These are phyloP conservation scores for Kingdonia uniflora DNA, from an alignment of 164 flowering plant genomes.

Conservation along the genomic window DNA sequence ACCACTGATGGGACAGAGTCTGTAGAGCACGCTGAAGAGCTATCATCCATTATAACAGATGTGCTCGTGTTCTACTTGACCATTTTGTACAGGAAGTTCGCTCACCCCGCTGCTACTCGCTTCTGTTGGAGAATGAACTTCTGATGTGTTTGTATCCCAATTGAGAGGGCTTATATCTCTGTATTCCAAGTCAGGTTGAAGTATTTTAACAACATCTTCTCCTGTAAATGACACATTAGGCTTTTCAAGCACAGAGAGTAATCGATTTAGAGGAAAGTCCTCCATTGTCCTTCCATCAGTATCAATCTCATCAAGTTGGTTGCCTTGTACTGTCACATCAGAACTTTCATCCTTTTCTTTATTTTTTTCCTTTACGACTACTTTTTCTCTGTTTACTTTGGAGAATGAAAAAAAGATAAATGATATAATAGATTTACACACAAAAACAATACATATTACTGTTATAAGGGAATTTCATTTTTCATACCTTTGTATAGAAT, in stretches of 20 bases:
- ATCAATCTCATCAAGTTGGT: not conserved
- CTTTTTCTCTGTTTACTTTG: not conserved
- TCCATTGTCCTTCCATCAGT: not conserved
- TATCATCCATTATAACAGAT: not conserved
- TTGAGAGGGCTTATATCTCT: not conserved
- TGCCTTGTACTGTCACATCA: not conserved
- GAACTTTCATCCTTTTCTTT: not conserved
- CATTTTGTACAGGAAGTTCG: not conserved
- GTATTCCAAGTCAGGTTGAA: not conserved
- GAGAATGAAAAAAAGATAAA: no score
- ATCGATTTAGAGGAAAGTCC: not conserved
- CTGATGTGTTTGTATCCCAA: conserved; percentile 1
- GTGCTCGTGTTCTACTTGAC: not conserved
- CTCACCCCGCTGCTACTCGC: not conserved
- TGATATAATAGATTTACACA: no score
- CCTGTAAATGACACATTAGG: not conserved
- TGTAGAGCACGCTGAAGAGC: not conserved
- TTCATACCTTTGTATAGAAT: no score
- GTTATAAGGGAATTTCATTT: no score
- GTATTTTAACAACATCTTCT: not conserved
- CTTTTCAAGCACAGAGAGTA: not conserved
- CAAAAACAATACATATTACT: no score
- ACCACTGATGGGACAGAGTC: not conserved
- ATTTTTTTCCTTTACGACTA: not conserved
- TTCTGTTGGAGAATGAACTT: not conserved